Evolutionary conservation across 345 rosid species (phyloP).

Genomic region (Laguncularia racemosa): DNA sequence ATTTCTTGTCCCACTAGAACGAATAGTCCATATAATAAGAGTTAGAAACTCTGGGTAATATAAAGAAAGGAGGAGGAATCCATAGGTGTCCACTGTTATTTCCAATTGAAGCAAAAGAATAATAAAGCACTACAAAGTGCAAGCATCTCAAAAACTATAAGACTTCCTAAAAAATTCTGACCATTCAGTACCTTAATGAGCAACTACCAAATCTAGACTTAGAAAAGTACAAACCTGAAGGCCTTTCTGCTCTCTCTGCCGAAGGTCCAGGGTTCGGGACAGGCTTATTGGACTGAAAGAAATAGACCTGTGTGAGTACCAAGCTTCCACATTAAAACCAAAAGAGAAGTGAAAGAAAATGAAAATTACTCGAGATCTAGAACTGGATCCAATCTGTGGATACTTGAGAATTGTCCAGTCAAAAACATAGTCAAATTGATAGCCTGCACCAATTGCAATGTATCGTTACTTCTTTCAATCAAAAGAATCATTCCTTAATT

Average conservation of each 20-base stretch:
- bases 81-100: background rate
- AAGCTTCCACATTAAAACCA: background rate
- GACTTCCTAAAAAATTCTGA: no score
- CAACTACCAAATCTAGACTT: background rate
- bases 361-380: constrained; percentile 64
- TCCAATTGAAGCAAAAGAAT: background rate
- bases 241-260: constrained; percentile 69
- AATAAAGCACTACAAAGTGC: background rate
- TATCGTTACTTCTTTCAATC: constrained; percentile 5
- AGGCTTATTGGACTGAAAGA: constrained; percentile 47
- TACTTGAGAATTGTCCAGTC: constrained; percentile 91
- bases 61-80: background rate
- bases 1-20: constrained; percentile 68
- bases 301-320: background rate
- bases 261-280: constrained; percentile 56
- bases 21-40: background rate
- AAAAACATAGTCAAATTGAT: constrained; percentile 87
- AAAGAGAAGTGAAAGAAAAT: constrained; percentile 4
- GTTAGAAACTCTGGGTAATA: background rate
- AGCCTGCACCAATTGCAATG: constrained; percentile 40
- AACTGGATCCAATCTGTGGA: constrained; percentile 75
- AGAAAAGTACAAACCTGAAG: constrained; percentile 42
- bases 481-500: background rate
- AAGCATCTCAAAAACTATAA: no score
- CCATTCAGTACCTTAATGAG: no score